These are phyloP conservation scores for Petrea volubilis DNA, from an alignment of 257 asterid species.

Conservation along the genomic window DNA sequence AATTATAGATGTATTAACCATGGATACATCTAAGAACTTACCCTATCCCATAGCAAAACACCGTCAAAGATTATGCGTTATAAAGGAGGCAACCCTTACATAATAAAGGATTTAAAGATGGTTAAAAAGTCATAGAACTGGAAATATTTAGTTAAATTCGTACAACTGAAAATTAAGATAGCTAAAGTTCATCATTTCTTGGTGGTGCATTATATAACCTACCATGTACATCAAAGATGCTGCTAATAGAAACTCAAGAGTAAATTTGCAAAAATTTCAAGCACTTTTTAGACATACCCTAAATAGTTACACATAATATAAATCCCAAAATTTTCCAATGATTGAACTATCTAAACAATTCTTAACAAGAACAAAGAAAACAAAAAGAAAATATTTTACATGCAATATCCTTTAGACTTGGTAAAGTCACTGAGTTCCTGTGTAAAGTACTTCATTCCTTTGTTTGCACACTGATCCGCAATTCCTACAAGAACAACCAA, in stretches of 20 bases:
- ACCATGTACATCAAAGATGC: not conserved
- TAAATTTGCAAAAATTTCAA: not conserved
- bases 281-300: not conserved
- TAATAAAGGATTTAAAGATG: not conserved
- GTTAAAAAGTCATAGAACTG: not conserved
- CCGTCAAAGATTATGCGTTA: not conserved
- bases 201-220: not conserved
- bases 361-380: not conserved
- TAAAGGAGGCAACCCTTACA: not conserved
- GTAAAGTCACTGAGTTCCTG: slow-evolving; percentile 69
- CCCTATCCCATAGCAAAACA: not conserved
- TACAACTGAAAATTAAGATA: not conserved
- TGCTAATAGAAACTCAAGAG: not conserved
- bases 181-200: not conserved
- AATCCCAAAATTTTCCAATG: not conserved
- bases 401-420: slow-evolving; percentile 70
- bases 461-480: slow-evolving; percentile 87
- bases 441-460: slow-evolving; percentile 72
- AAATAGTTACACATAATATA: not conserved
- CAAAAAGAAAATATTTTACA: slow-evolving; percentile 39
- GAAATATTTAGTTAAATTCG: not conserved
- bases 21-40: not conserved
- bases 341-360: not conserved
- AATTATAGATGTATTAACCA: not conserved
- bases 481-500: slow-evolving; percentile 51